Evolutionary conservation across 495 filamentous ascomycete genomes (phyloP), one percentile per base, ranked within the genome.

Genomic region (Aspergillus incahuasiensis): DNA sequence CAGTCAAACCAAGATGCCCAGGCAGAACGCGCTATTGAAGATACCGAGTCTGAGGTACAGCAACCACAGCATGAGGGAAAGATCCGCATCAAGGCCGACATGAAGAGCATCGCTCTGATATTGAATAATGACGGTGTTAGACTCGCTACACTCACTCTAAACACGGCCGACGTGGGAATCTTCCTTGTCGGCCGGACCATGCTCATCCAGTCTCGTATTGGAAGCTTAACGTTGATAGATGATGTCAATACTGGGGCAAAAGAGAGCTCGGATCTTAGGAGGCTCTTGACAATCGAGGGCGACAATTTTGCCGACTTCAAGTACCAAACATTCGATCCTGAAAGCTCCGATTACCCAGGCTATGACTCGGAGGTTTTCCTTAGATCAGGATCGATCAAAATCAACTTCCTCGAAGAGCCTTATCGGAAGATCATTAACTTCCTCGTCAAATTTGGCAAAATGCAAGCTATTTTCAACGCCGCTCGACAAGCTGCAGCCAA

Each of bases 371-470:
- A 91, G 16, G 84, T 98, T 28, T 91, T 84, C 65, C 72, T 98
- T 13, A 83, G 91, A 21, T 91, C 94, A 25, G 94, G 91, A 5
- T 97, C 94, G 0, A 86, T 98, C 67, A 96, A 94, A 69, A 78
- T 98, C 67, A 97, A 96, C 65, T 97, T 98, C 66, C 68, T 97
- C 7, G 91, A 95, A 60, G 94, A 97, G 66, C 94, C 94, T 5
- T 97, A 96, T 74, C 87, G 95, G 40, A 97, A 97, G 72, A 98
- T 98, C 56, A 89, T 97, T 71, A 89, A 96, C 64, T 98, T 97
- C 71, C 77, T 91, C 25, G 89, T 98, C 63, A 98, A 98, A 61
- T 98, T 98, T 64, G 94, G 94, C 54, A 95, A 95, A 72, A 98
- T 98, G 94, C 94, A 97, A 70, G 91, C 94, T 20, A 91, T 98